Base-by-base conservation (phyloP, 306 rosid species). In the Clitoria ternatea region DNA sequence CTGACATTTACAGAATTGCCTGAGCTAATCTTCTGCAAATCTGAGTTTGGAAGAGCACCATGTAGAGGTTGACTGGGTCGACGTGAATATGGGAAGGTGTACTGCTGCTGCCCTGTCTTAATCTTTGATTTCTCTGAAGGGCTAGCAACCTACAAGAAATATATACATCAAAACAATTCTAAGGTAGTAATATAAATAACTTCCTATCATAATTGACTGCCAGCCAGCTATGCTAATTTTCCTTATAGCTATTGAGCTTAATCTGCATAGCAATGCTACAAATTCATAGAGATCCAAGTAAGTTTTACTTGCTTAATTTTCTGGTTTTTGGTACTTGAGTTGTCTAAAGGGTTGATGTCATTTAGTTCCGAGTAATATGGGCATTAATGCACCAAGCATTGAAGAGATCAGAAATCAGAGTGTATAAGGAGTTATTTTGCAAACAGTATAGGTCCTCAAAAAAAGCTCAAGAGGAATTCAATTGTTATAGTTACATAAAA, bases 41-140 rank as follows among this genome's bases (percentile, higher is more conserved):
- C 73, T 23, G 45, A 69, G 50, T 61, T 74, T 53, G 64, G 69
- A 54, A 27, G 39, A 44, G 55, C 54, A 30, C 71, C 45, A 17
- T 14, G 71, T 19, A 72, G 47, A 66, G 79, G 59, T 42, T 42
- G 42, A 43, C 13, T 55, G 4, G 48, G 14, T 3, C 66, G 23
- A 45, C 45, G 78, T 20, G 81, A 64, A 39, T 29, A 57, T 8
- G 74, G 8, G 53, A 39, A 47, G 48, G 59, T 55, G 55, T 80
- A 44, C 52, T 76, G 70, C 68, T 29, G 75, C 32, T 65, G 65
- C 70, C 60, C 44, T 7, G 77, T 47, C 70, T 80, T 80, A 30
- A 61, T 29, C 72, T 75, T 80, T 15, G 45, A 75, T 63, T 80
- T 80, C 64, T 69, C 77, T 1, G 17, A 74, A 69, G 81, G 50